These are phyloP conservation scores for Fraxinus sp. DNA, from an alignment of 305 asterid genomes.

Conservation along the genomic window DNA sequence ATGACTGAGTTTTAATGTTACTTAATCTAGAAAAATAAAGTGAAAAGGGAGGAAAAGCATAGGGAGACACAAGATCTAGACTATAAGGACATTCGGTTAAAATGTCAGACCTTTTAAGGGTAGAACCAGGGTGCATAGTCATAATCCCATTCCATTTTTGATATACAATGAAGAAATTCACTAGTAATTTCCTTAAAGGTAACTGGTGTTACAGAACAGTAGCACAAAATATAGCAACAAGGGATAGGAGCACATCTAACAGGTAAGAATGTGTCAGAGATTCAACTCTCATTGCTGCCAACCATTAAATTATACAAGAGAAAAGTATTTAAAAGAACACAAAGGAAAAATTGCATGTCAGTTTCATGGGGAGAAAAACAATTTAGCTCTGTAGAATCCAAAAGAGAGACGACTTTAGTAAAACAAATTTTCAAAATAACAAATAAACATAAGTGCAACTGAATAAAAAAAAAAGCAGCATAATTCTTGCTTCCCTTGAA, in stretches of 20 bases:
- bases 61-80: not conserved
- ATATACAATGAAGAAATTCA: not conserved
- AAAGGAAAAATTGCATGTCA: not conserved
- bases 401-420: not conserved
- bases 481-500: not conserved
- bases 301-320: not conserved
- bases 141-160: not conserved
- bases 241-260: not conserved
- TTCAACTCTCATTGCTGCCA: not conserved
- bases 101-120: not conserved
- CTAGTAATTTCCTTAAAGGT: not conserved
- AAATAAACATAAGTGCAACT: not conserved
- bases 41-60: not conserved
- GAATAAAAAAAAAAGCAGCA: not conserved
- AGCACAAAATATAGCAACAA: not conserved
- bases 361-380: not conserved
- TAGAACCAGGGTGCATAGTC: not conserved
- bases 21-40: not conserved
- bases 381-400: not conserved
- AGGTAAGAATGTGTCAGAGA: not conserved
- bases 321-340: not conserved
- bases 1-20: not conserved
- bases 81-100: not conserved
- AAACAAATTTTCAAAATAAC: not conserved
- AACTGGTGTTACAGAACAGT: not conserved